Percentiles rank a stretch among this genome's conserved stretches.
phyloP scores from a whole-genome alignment of 2,329 filamentous ascomycete species.

The Trichophyton benhamiae region DNA sequence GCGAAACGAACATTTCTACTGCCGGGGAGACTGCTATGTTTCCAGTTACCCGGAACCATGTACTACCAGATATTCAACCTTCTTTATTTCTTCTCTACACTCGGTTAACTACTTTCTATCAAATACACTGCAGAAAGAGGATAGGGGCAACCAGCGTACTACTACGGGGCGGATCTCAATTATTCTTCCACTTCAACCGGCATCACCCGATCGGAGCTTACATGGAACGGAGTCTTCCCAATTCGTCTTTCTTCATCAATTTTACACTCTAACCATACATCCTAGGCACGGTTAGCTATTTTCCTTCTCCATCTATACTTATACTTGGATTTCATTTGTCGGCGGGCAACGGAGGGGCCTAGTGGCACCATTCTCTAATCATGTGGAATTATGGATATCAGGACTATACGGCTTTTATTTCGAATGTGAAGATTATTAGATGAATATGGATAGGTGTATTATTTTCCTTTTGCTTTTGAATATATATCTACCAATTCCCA shows the following conservation, averaged over 20 bases:
- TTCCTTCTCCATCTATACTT: not conserved
- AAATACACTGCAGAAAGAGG: not conserved
- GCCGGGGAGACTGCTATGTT: not conserved
- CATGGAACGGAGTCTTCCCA: not conserved
- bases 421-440: not conserved
- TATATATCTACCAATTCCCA: no score
- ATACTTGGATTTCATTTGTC: not conserved
- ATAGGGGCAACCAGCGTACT: not conserved
- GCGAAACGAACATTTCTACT: not conserved
- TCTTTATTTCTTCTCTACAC: not conserved
- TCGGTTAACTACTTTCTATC: not conserved
- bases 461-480: not conserved
- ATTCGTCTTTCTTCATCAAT: not conserved
- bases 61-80: not conserved
- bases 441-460: not conserved
- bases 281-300: not conserved
- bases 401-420: not conserved
- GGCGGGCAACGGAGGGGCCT: not conserved
- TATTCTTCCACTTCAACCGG: not conserved
- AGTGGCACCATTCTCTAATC: not conserved
- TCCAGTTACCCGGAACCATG: not conserved
- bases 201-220: not conserved
- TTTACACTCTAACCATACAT: not conserved
- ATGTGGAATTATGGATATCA: not conserved
- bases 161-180: not conserved